Base-by-base conservation (phyloP, 345 rosid species). In the Eucalyptus pauciflora region DNA sequence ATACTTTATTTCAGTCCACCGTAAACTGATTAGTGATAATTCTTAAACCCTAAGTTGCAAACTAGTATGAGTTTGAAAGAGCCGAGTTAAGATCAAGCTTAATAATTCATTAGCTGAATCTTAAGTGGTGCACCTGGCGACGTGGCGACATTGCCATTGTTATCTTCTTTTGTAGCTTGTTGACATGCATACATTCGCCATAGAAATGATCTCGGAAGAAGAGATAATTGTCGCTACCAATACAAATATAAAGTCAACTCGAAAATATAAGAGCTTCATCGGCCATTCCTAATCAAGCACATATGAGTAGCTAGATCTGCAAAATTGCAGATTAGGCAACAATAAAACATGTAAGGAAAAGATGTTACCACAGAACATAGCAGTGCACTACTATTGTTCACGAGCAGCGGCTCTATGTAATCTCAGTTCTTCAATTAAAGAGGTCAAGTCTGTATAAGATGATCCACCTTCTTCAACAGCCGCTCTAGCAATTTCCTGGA, bases 381-480 rank as follows among this genome's bases (percentile, higher is more conserved):
- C 29, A 24, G 64, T 25, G 64, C 64, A 58, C 64, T 58, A 58
- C 69, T 50, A 67, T 33, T 17, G 6, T 37, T 45, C 86, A 25
- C 64, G 64, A 37, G n/a, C 0, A 17, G 85, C n/a, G 13, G 43
- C 85, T 80, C 5, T 5, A 76, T 25, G 56, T 10, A 29, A 25
- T 31, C 86, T 90, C 86, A 91, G 20, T 45, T 91, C 91, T 56
- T 88, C 81, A n/a, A 92, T 81, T 14, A 91, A 71, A 56, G 90
- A 87, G 0, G 69, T 60, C 31, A 60, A 60, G 64, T 58, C 64
- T 58, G 64, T 27, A 76, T 25, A 41, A 31, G 91, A 93, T 1
- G 94, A 93, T 22, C 92, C 93, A 29, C 91, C 92, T 51, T 91
- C 89, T 51, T 92, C 88, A 45, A 92, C 81, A 31, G 93, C 93